Conservation (phyloP, 495 filamentous ascomycete genomes). For the Lepraria neglecta region DNA sequence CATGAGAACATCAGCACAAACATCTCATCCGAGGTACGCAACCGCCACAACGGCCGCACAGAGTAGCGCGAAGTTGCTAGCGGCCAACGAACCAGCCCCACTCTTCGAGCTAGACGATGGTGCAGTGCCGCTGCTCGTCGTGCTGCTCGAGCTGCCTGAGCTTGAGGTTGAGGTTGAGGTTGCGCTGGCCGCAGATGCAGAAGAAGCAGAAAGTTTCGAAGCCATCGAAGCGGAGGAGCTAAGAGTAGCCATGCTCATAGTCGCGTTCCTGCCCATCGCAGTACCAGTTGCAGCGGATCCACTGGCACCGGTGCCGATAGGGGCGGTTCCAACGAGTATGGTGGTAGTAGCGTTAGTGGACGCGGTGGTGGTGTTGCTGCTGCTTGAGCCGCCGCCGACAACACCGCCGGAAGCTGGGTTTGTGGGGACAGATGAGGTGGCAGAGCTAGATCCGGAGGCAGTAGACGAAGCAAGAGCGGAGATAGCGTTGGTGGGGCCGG, state of each 20-base stretch:
- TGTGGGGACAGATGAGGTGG: conserved; percentile 13
- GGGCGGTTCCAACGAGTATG: not conserved
- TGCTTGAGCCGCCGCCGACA: conserved; percentile 2
- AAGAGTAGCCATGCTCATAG: conserved; percentile 9
- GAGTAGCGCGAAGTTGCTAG: conserved; percentile 19
- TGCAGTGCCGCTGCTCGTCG: conserved; percentile 8
- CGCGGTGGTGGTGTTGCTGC: conserved; percentile 14
- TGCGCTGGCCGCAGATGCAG: conserved; percentile 7
- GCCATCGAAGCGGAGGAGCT: conserved; percentile 1
- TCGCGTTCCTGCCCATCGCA: conserved; percentile 1
- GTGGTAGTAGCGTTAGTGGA: conserved; percentile 19
- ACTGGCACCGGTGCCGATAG: not conserved
- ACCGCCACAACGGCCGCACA: conserved; percentile 18
- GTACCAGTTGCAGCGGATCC: conserved; percentile 9
- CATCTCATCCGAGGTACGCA: conserved; percentile 17
- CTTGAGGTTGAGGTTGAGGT: conserved; percentile 10
- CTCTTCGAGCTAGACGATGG: conserved; percentile 13
- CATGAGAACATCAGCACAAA: not conserved
- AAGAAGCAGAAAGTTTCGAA: not conserved
- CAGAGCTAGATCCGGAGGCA: conserved; percentile 7
- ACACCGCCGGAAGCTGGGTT: conserved; percentile 7
- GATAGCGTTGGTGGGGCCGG: conserved; percentile 13
- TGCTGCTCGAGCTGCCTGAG: not conserved
- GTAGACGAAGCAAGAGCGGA: conserved; percentile 16
- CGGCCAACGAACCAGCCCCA: conserved; percentile 5